These are phyloP conservation scores for Botrytis aclada DNA, from an alignment of 2,329 filamentous ascomycete genomes.

Conservation along the genomic window DNA sequence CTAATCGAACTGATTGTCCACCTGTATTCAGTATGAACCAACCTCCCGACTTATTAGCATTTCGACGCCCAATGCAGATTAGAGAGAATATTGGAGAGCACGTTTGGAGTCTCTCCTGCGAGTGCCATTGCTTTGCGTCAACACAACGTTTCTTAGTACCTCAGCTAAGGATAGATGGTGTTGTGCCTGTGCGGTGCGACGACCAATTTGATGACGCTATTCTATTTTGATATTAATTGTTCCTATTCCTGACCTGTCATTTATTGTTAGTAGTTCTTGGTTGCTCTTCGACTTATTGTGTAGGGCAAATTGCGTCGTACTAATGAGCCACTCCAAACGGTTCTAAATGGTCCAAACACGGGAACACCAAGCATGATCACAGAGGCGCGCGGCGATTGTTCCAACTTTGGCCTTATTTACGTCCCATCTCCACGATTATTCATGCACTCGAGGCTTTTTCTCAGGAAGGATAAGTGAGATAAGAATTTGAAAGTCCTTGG, in stretches of 20 bases:
- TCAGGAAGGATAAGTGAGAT: slow-evolving; percentile 1
- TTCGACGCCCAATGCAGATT: neutral
- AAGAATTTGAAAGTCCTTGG: slow-evolving; percentile 8
- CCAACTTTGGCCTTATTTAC: slow-evolving; percentile 15
- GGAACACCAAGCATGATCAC: neutral
- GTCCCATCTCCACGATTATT: slow-evolving; percentile 13
- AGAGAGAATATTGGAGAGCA: neutral
- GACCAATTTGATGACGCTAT: neutral
- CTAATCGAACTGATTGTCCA: neutral
- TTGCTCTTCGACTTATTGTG: neutral
- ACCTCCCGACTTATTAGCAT: neutral
- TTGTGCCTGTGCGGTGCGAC: slow-evolving; percentile 8
- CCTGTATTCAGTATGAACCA: neutral
- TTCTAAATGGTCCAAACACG: slow-evolving; percentile 15
- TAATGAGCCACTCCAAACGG: slow-evolving; percentile 4
- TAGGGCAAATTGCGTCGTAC: neutral
- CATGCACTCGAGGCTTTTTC: slow-evolving; percentile 14
- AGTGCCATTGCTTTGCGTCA: slow-evolving; percentile 7
- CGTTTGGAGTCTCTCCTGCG: slow-evolving; percentile 1
- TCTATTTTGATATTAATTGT: neutral
- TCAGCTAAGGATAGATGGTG: slow-evolving; percentile 2
- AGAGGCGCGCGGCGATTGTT: slow-evolving; percentile 21
- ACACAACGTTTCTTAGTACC: slow-evolving; percentile 10
- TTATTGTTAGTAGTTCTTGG: neutral
- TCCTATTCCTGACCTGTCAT: slow-evolving; percentile 19